Conservation (phyloP, 768 basidiomycete species). For the Phlebiopsis gigantea region DNA sequence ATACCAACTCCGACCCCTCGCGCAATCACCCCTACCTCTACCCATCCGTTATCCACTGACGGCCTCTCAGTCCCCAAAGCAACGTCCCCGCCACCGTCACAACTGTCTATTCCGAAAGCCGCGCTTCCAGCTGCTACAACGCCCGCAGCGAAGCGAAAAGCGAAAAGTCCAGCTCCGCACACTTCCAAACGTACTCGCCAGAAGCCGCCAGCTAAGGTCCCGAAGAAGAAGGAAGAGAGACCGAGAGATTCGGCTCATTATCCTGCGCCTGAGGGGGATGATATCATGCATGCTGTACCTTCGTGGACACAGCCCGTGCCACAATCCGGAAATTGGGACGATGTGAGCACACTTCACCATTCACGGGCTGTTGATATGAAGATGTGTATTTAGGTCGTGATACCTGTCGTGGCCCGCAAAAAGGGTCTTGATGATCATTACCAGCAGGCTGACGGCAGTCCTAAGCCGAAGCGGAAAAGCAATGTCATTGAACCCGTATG, state of each 20-base stretch:
- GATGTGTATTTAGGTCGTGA: constrained; percentile 53
- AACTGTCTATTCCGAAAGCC: constrained; percentile 33
- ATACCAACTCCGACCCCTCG: constrained; percentile 28
- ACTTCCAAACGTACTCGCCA: constrained; percentile 37
- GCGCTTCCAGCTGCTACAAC: constrained; percentile 12
- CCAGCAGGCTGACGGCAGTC: constrained; percentile 63
- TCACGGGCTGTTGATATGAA: constrained; percentile 9
- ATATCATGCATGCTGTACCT: constrained; percentile 72
- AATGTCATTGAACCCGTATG: constrained; percentile 49
- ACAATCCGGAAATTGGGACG: constrained; percentile 77
- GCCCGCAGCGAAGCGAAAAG: constrained; percentile 33
- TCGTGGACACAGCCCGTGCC: constrained; percentile 74
- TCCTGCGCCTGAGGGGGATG: constrained; percentile 53
- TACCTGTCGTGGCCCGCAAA: constrained; percentile 82
- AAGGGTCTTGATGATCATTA: constrained; percentile 71
- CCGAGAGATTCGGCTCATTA: constrained; percentile 54
- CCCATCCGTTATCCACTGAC: constrained; percentile 12
- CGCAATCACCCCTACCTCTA: constrained; percentile 37
- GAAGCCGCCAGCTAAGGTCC: constrained; percentile 27
- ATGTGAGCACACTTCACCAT: constrained; percentile 42
- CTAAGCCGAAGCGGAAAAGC: constrained; percentile 43
- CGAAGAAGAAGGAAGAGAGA: constrained; percentile 37
- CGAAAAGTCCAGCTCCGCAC: constrained; percentile 42
- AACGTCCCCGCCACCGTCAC: not conserved
- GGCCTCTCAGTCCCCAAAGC: not conserved